These are phyloP conservation scores for Solanum paucissectum DNA, from an alignment of 257 asterid genomes.

Conservation along the genomic window DNA sequence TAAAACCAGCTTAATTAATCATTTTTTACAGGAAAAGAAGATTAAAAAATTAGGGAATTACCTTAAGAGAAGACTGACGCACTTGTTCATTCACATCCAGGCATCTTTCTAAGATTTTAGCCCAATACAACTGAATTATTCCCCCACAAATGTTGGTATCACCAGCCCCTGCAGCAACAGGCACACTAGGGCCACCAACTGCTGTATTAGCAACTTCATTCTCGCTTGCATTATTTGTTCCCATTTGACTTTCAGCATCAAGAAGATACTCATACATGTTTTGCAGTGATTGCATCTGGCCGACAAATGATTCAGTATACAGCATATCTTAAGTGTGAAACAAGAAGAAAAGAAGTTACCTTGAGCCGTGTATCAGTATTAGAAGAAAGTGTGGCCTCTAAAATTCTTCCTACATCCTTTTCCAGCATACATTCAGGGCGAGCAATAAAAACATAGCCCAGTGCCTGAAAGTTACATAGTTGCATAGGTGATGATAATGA, in stretches of 20 bases:
- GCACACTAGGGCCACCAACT: constrained; percentile 56
- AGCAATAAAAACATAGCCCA: constrained; percentile 88
- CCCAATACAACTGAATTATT: constrained; percentile 90
- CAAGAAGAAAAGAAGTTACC: constrained; percentile 36
- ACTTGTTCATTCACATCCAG: constrained; percentile 80
- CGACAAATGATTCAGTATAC: constrained; percentile 16
- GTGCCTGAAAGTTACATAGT: constrained; percentile 49
- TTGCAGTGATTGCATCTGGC: constrained; percentile 90
- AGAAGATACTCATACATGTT: constrained; percentile 91
- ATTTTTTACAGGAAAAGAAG: not conserved
- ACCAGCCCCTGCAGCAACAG: constrained; percentile 99
- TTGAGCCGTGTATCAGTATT: constrained; percentile 60
- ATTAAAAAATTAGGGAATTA: constrained; percentile 5
- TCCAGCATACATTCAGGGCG: constrained; percentile 86
- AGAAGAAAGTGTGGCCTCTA: constrained; percentile 62
- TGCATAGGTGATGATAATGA: constrained; percentile 1
- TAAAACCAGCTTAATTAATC: not conserved
- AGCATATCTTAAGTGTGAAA: constrained; percentile 6
- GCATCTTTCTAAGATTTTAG: constrained; percentile 56
- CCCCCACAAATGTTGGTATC: constrained; percentile 98
- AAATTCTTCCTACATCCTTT: constrained; percentile 62
- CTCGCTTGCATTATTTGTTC: constrained; percentile 40
- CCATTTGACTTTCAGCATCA: constrained; percentile 92
- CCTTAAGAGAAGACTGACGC: constrained; percentile 89
- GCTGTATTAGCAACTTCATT: constrained; percentile 28